Percentiles rank a stretch among this genome's conserved stretches.
Conservation (phyloP, 208 protist genomes). For the Trypanosoma brucei region DNA sequence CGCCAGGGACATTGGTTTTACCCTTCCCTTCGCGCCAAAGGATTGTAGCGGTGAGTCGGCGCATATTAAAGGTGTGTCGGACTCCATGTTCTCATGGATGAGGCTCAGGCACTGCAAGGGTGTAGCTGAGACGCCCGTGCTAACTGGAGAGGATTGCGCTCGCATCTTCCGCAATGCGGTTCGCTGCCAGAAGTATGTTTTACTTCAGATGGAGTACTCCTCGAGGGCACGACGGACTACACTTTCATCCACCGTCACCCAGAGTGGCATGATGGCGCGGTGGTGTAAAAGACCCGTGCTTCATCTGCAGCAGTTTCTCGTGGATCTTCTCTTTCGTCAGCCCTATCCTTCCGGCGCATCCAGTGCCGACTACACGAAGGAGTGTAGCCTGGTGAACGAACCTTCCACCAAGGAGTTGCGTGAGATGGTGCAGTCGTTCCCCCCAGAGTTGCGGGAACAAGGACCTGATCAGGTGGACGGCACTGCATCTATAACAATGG, state of each 20-base stretch:
- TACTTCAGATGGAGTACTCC: neutral
- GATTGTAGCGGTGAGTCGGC: neutral
- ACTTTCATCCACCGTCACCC: neutral
- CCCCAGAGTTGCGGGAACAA: slow-evolving; percentile 27
- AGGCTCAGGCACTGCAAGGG: neutral
- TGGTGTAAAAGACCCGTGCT: slow-evolving; percentile 1
- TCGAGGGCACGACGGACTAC: neutral
- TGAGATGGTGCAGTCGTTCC: slow-evolving; percentile 30
- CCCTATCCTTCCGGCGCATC: neutral
- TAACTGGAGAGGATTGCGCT: neutral
- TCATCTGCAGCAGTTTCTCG: slow-evolving; percentile 21
- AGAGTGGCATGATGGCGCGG: neutral
- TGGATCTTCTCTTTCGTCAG: slow-evolving; percentile 11
- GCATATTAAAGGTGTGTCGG: neutral
- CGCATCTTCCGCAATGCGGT: neutral
- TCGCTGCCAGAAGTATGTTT: neutral
- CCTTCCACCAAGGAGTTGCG: slow-evolving; percentile 49
- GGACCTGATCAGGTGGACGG: slow-evolving; percentile 1
- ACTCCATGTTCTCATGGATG: neutral
- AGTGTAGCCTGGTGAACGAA: slow-evolving; percentile 2
- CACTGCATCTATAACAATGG: neutral
- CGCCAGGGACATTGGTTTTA: slow-evolving; percentile 5
- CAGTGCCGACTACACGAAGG: neutral
- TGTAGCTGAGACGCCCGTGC: neutral
- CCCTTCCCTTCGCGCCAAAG: slow-evolving; percentile 4